Evolutionary conservation across 2,329 filamentous ascomycete genomes (phyloP), one percentile per base, ranked within the genome.

Genomic region (Colletotrichum lindemuthianum): DNA sequence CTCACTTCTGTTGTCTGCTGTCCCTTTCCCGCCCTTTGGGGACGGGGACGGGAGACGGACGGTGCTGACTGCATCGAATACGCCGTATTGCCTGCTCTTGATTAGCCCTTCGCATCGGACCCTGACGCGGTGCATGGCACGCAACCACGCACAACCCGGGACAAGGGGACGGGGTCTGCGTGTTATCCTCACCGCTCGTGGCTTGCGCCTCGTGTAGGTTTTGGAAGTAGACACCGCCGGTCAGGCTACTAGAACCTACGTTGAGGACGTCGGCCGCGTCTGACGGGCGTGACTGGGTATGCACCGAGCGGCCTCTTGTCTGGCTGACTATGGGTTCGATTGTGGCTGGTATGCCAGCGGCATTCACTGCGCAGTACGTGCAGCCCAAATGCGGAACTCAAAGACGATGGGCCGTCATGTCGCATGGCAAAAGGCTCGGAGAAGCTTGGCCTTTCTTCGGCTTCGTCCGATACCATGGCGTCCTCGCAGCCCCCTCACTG

Each of bases 121-220:
- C 34, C 9, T 51, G 51, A 57, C 52, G 34, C 58, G 44, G 63
- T 43, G 40, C 63, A 51, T 52, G 24, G 24, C 24, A 24, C 24
- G 24, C 24, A 24, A 24, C 24, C 24, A 24, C 24, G 24, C 44
- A 51, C 15, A 16, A 15, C 43, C 48, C 33, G 32, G 47, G 24
- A 15, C 11, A 11, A 32, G 6, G 33, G 4, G 24, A 24, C 24
- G 5, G 24, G 24, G 24, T 24, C 32, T 52, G 48, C 47, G 39
- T 52, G 56, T 59, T 61, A 57, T 56, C 51, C 51, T 61, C 58
- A 65, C 63, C 58, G 63, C 63, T 48, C 40, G 45, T 61, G 63
- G 58, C 58, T 56, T 53, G 49, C 48, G 47, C 39, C 4, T 24
- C 24, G 24, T 24, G 24, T 24, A 24, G 24, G 24, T 24, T 24